Conservation (phyloP, 139 green algal species). For the Pleodorina starrii region DNA sequence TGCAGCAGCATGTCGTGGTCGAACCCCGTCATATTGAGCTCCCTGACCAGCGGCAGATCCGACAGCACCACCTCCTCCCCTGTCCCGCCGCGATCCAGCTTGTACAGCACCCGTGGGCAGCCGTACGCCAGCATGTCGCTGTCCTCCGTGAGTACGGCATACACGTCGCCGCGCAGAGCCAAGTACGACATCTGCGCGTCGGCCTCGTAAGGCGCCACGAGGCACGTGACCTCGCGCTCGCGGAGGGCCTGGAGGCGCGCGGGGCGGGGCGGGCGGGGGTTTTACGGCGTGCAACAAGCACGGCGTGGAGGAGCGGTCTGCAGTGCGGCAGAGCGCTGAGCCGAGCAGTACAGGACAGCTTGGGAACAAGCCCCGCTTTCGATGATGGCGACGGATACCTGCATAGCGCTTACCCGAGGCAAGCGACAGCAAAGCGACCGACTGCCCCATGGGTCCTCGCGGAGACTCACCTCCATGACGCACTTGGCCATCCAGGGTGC, state of each 20-base stretch:
- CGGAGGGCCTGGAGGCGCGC: conserved; percentile 82
- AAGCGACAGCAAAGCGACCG: too few species aligned
- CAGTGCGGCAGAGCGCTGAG: too few species aligned
- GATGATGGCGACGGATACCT: too few species aligned
- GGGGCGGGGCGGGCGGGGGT: too few species aligned
- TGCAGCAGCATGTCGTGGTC: conserved; percentile 91
- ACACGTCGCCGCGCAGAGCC: conserved; percentile 79
- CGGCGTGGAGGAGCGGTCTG: too few species aligned
- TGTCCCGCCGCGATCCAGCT: conserved; percentile 91
- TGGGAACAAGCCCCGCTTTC: too few species aligned
- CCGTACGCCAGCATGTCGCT: conserved; percentile 96
- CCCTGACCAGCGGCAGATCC: conserved; percentile 75
- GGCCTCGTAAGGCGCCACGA: conserved; percentile 98
- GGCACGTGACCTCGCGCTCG: conserved; percentile 75
- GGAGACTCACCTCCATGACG: conserved; percentile 85
- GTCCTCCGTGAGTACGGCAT: conserved; percentile 97
- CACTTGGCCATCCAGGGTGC: conserved; percentile 85
- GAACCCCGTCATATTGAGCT: conserved; percentile 81
- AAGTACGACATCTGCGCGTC: conserved; percentile 97
- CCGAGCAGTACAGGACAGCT: too few species aligned
- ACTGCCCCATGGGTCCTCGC: too few species aligned
- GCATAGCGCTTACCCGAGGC: too few species aligned
- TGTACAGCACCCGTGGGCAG: conserved; percentile 94
- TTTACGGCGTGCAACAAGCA: too few species aligned
- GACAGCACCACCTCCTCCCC: conserved; percentile 80